Base-by-base conservation (phyloP, 768 basidiomycete species). In the Coprinopsis strossmayeri region DNA sequence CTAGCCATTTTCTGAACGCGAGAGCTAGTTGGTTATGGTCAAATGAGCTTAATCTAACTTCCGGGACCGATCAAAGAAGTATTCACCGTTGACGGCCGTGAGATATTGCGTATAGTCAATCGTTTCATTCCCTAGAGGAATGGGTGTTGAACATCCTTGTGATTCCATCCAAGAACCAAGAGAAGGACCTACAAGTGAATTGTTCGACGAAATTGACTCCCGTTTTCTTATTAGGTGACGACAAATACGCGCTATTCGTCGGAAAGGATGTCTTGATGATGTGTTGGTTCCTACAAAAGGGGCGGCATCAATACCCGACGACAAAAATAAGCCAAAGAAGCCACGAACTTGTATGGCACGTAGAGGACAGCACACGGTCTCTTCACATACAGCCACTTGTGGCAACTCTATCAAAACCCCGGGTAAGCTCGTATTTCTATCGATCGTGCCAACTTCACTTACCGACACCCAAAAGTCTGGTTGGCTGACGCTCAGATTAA, bases 391-490 rank as follows among this genome's bases (percentile, higher is more conserved):
- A 91, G 66, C 90, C 91, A 94, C 64, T 92, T 92, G 65, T 92
- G 86, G 54, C 84, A 85, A 55, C 90, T 91, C 79, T 87, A 53
- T 27, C 42, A 26, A n/a, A 37, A 3, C 17, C n/a, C 20, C 32
- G 20, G 37, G 27, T 43, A 21, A 46, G 11, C 17, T 2, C 7
- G 24, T 18, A 25, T 49, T 20, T 5, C 4, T 11, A 20, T 35
- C 27, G 30, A 2, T 32, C 18, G 17, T 39, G 0, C 10, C 27
- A 23, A 11, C 26, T 12, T 11, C 18, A 39, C 77, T 20, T 52
- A 88, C 87, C 27, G 87, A 83, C 3, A 84, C 65, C 82, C 83
- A 91, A 58, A 91, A 90, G 63, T 92, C 90, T 10, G 85, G 85
- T 44, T 71, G 66, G 0, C 67, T 62, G 32, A 71, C 66, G 18